phyloP scores from a whole-genome alignment of 1,284 basidiomycete genomes.

The Crepidotus sp. region DNA sequence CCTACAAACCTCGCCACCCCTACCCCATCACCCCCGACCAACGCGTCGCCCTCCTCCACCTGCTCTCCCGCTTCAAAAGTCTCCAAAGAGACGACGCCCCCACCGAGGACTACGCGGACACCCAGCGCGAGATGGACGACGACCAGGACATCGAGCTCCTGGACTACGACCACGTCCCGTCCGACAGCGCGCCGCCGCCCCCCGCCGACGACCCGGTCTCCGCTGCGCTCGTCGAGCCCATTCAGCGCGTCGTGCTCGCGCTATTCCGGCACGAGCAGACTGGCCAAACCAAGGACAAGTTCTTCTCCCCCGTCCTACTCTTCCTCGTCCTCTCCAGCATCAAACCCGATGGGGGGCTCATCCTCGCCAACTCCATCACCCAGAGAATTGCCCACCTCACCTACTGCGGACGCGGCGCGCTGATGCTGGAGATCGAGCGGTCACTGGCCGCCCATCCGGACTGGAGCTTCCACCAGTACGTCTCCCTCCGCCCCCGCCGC shows the following conservation, averaged over 20 bases:
- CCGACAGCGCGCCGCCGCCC: neutral
- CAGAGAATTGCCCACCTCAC: conserved; percentile 2
- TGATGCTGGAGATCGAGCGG: conserved; percentile 9
- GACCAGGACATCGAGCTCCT: conserved; percentile 3
- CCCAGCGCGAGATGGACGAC: neutral
- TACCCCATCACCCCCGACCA: neutral
- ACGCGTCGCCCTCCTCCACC: neutral
- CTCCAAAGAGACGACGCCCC: neutral
- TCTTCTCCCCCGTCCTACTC: conserved; percentile 2
- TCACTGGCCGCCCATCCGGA: neutral
- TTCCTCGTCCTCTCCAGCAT: conserved; percentile 6
- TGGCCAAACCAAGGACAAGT: neutral
- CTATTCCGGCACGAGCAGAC: conserved; percentile 1
- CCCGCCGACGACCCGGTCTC: neutral
- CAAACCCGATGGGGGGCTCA: conserved; percentile 1
- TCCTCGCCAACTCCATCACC: conserved; percentile 3
- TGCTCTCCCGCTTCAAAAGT: neutral
- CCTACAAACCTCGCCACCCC: neutral
- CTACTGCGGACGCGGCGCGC: neutral
- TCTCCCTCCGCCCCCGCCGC: neutral
- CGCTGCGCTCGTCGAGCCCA: neutral
- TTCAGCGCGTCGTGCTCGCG: neutral
- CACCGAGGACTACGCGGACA: neutral
- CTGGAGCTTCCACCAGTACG: conserved; percentile 1
- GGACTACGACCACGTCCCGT: neutral